Percentiles rank a stretch among this genome's conserved stretches.
Conservation (phyloP, 192 early-diverging fungal genomes). For the Coemansia aciculifera region DNA sequence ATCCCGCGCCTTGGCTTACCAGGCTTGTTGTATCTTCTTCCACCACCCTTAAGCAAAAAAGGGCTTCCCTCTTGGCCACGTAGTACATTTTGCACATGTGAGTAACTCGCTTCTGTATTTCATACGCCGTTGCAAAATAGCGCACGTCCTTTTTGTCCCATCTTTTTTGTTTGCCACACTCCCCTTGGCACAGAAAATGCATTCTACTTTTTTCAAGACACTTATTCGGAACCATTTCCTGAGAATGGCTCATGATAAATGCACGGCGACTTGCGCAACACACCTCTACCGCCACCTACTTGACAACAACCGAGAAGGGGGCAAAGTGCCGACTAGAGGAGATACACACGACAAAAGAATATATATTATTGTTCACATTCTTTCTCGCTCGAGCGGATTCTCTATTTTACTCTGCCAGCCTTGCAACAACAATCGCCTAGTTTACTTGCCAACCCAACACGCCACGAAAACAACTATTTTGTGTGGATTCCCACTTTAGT, state of each 20-base stretch:
- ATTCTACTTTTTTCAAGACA: neutral
- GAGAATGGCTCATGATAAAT: neutral
- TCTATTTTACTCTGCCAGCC: neutral
- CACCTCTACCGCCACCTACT: neutral
- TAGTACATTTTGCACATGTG: neutral
- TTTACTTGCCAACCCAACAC: neutral
- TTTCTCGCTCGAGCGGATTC: neutral
- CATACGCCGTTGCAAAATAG: neutral
- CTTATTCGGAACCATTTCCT: neutral
- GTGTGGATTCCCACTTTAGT: neutral
- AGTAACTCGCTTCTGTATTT: neutral
- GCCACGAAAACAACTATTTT: neutral
- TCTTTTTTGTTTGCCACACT: neutral
- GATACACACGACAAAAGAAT: neutral
- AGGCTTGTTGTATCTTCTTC: neutral
- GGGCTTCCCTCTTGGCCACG: neutral
- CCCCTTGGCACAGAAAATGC: neutral
- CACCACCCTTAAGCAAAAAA: neutral
- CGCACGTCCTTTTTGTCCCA: neutral
- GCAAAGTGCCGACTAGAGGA: neutral
- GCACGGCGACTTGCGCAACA: neutral
- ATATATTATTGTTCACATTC: neutral
- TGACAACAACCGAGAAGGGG: neutral
- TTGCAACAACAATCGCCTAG: neutral
- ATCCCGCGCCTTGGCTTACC: neutral